These are phyloP conservation scores for Chytriomyces sp. DNA, from an alignment of 192 early-diverging fungal genomes.

Conservation along the genomic window DNA sequence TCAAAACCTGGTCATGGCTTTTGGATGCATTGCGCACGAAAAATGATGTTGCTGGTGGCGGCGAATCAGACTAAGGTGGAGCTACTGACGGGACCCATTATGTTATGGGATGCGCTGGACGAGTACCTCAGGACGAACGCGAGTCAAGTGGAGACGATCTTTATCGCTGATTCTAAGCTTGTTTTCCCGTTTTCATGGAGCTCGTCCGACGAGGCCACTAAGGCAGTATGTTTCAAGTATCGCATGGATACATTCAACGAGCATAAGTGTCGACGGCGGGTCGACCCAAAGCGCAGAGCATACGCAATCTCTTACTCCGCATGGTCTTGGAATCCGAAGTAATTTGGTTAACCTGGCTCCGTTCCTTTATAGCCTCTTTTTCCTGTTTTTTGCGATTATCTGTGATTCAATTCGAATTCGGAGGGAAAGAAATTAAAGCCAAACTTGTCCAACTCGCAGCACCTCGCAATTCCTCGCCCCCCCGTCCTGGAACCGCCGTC, in stretches of 20 bases:
- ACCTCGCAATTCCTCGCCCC: too few relatives aligned
- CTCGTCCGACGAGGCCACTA: background rate
- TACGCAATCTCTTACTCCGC: constrained; percentile 12
- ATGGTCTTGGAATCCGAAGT: constrained; percentile 10
- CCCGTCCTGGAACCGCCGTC: background rate
- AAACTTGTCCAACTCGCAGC: too few relatives aligned
- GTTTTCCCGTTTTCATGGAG: constrained; percentile 18
- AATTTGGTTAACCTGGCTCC: too few relatives aligned
- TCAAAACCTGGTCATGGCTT: constrained; percentile 42
- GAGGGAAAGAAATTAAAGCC: too few relatives aligned
- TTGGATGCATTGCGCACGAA: constrained; percentile 32
- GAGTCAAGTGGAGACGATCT: background rate
- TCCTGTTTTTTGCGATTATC: too few relatives aligned
- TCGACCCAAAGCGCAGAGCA: background rate
- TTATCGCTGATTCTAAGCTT: background rate
- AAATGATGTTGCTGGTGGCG: constrained; percentile 14
- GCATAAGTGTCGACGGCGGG: background rate
- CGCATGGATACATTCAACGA: background rate
- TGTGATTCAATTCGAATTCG: too few relatives aligned
- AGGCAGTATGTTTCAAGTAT: background rate
- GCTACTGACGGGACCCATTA: constrained; percentile 23
- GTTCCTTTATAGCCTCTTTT: too few relatives aligned
- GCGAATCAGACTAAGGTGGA: background rate
- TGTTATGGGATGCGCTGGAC: background rate
- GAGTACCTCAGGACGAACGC: background rate